Evolutionary conservation across 208 protist genomes (phyloP).

Genomic region (Wallacemonas sp.): DNA sequence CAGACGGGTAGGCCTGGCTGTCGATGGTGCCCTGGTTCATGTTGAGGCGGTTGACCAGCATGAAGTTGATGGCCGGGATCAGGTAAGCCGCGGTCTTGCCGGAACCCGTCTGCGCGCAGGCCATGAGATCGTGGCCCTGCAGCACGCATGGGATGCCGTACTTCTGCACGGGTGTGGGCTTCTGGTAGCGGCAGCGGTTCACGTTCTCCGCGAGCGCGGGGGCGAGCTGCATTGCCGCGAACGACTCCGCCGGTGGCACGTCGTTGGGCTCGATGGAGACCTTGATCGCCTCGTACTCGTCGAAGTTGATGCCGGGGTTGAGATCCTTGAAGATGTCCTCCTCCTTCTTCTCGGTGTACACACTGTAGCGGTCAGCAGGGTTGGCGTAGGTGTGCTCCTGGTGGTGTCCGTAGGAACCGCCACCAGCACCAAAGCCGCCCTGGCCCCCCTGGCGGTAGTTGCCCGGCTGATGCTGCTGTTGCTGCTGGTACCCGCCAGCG

Average conservation of each 20-base stretch:
- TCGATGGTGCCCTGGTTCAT: slow-evolving; percentile 37
- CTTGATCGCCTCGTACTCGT: slow-evolving; percentile 90
- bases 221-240: slow-evolving; percentile 86
- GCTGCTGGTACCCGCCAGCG: slow-evolving; percentile 16
- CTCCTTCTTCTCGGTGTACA: slow-evolving; percentile 73
- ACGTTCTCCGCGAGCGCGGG: slow-evolving; percentile 94
- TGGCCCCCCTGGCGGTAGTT: slow-evolving; percentile 13
- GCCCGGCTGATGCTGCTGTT: slow-evolving; percentile 13
- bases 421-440: slow-evolving; percentile 27
- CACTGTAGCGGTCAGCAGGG: slow-evolving; percentile 5
- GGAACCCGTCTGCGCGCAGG: slow-evolving; percentile 99
- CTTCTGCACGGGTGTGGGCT: slow-evolving; percentile 99
- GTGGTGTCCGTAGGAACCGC: slow-evolving; percentile 21
- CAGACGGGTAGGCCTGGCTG: slow-evolving; percentile 79
- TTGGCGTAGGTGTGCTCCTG: slow-evolving; percentile 25
- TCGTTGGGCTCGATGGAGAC: slow-evolving; percentile 87
- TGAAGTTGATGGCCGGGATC: slow-evolving; percentile 95
- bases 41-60: slow-evolving; percentile 77
- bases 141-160: slow-evolving; percentile 96
- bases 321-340: slow-evolving; percentile 93
- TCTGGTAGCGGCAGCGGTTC: slow-evolving; percentile 93
- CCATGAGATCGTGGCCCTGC: slow-evolving; percentile 96
- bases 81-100: slow-evolving; percentile 99
- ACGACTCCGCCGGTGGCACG: slow-evolving; percentile 65
- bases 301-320: slow-evolving; percentile 92